Conservation (phyloP, 805 yeast genomes). For the Yarrowia deformans region DNA sequence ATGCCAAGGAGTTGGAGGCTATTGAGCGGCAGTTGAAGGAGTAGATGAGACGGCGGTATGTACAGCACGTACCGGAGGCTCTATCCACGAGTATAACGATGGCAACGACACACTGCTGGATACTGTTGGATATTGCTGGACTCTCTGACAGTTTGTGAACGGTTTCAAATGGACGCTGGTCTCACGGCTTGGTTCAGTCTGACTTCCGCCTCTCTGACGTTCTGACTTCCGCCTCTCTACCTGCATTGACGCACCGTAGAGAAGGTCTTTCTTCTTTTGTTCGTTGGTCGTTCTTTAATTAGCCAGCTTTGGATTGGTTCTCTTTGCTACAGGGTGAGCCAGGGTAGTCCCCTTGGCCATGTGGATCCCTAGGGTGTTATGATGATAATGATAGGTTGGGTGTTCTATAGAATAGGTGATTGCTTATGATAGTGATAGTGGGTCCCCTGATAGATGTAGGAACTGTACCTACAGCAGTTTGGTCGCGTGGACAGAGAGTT, state of each 20-base stretch:
- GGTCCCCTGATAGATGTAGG: not conserved
- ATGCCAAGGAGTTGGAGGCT: conserved; percentile 28
- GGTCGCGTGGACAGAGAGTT: too few relatives aligned
- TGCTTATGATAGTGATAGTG: conserved; percentile 11
- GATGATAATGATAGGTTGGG: conserved; percentile 21
- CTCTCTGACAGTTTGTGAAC: too few relatives aligned
- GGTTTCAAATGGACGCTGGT: too few relatives aligned
- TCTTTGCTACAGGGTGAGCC: not conserved
- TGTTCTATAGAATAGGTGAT: conserved; percentile 6
- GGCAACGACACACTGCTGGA: too few relatives aligned
- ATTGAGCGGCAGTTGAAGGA: conserved; percentile 18
- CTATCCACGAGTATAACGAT: too few relatives aligned
- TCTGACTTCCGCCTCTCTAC: not conserved
- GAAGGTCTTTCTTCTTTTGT: not conserved
- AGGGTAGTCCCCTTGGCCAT: too few relatives aligned
- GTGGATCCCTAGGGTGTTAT: not conserved
- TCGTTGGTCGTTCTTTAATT: not conserved
- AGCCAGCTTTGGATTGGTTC: not conserved
- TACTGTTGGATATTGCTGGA: too few relatives aligned
- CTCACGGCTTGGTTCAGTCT: too few relatives aligned
- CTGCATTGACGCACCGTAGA: not conserved
- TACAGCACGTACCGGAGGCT: too few relatives aligned
- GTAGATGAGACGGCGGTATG: not conserved
- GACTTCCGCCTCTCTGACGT: not conserved
- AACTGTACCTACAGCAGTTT: too few relatives aligned